These are phyloP conservation scores for Beauveria sp. DNA, from an alignment of 2,329 filamentous ascomycete genomes.

Conservation along the genomic window DNA sequence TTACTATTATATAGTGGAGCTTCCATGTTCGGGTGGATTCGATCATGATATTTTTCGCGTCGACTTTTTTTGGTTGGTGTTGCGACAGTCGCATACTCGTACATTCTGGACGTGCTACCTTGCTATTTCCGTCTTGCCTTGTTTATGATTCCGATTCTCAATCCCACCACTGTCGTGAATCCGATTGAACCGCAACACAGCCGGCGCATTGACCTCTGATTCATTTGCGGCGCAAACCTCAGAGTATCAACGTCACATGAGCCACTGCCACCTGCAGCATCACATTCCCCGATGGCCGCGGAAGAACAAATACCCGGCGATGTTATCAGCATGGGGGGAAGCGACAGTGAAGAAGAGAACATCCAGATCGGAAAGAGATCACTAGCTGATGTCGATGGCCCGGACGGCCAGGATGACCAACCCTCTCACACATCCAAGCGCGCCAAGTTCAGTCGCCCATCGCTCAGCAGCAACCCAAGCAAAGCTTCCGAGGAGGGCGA, in stretches of 20 bases:
- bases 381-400: conserved; percentile 18
- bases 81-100: background rate
- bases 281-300: conserved; percentile 14
- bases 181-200: background rate
- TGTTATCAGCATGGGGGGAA: conserved; percentile 17
- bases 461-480: conserved; percentile 16
- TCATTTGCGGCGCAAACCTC: background rate
- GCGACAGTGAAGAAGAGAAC: conserved; percentile 18
- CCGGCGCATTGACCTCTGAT: background rate
- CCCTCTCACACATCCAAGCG: conserved; percentile 6
- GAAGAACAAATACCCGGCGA: conserved; percentile 14
- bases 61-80: background rate
- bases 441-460: background rate
- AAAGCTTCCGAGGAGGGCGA: conserved; percentile 27
- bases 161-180: background rate
- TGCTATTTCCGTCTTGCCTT: background rate
- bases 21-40: background rate
- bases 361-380: conserved; percentile 21
- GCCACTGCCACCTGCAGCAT: background rate
- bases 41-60: background rate
- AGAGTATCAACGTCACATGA: background rate
- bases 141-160: background rate
- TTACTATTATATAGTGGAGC: background rate
- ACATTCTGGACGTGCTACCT: background rate
- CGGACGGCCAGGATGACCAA: conserved; percentile 12